A percentile compares a stretch with the other conserved stretches of the same genome.
These are phyloP conservation scores for Monilinia vaccinii-corymbosi DNA, from an alignment of 2,329 filamentous ascomycete genomes.

Conservation along the genomic window DNA sequence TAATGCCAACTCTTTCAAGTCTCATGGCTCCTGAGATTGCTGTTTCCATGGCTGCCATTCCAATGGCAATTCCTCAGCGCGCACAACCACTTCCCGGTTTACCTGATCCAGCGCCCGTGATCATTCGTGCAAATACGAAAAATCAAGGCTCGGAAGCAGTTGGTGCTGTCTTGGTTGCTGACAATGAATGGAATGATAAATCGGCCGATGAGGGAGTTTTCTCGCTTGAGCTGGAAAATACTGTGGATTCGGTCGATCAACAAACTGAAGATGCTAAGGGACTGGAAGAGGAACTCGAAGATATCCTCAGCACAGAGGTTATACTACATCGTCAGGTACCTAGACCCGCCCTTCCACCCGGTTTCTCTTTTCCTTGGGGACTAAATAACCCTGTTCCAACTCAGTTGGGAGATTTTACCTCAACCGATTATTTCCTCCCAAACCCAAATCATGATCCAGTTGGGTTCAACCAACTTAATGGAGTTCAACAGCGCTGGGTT, in stretches of 20 bases:
- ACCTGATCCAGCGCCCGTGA: too few relatives aligned
- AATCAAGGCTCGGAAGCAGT: neutral
- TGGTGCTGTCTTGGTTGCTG: neutral
- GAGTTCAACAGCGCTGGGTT: neutral
- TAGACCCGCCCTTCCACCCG: neutral
- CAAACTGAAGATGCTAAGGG: too few relatives aligned
- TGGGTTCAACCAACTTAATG: neutral
- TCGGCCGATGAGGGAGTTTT: neutral
- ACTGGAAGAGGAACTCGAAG: neutral
- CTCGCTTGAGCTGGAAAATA: neutral
- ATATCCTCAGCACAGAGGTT: neutral
- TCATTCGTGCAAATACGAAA: neutral
- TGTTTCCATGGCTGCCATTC: neutral
- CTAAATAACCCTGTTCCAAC: neutral
- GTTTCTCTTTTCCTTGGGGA: neutral
- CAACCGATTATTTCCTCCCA: neutral
- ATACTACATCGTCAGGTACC: neutral
- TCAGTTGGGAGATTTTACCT: neutral
- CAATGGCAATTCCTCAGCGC: neutral
- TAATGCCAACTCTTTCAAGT: too few relatives aligned
- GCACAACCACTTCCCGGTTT: too few relatives aligned
- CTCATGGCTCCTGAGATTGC: neutral
- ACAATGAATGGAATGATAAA: too few relatives aligned
- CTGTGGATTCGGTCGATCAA: neutral
- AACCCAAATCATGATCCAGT: neutral